Evolutionary conservation across 2,329 filamentous ascomycete genomes (phyloP), one percentile per base, ranked within the genome.

Genomic region (Pochonia chlamydosporia): DNA sequence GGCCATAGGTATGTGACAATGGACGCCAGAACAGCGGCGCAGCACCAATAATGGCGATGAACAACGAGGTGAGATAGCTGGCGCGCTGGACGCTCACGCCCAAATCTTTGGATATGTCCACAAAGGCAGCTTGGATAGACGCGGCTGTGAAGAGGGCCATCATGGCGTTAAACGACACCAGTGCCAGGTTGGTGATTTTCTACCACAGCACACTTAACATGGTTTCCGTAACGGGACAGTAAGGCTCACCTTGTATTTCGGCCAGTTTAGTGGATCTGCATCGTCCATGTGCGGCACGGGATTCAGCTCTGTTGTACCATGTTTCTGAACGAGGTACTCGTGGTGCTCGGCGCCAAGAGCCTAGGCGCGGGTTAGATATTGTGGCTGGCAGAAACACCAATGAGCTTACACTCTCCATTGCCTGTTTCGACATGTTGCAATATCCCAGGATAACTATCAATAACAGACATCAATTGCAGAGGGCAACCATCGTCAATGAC

Each of bases 71-170:
- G 13, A 82, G 64, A 54, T 81, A 82, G 3, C 69, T 72, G 0
- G 75, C 67, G 2, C 61, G 60, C 43, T 76, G 74, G 1, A 82
- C 58, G 10, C 64, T 68, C 33, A 74, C 67, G 16, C 62, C 62
- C 2, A 81, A 60, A 40, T 81, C 76, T 25, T 65, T 60, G 2
- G 75, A 68, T 25, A 82, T 80, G 20, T 68, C 64, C 40, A 71
- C 68, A 54, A 75, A 82, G 4, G 75, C 77, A 3, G 74, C 72
- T 49, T 78, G 75, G 52, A 81, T 79, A 4, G 69, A 62, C 0
- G 76, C 68, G 0, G 78, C 75, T 1, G 68, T 75, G 52, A 81
- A 80, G 1, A 75, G 76, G 39, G 70, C 69, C 73, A 81, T 81
- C 60, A 73, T 73, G 24, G 76, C 74, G 47, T 81, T 75, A 55